Percentiles rank a stretch among this genome's conserved stretches.
Conservation (phyloP, 1,284 basidiomycete species). For the Leccinum pachyderme region DNA sequence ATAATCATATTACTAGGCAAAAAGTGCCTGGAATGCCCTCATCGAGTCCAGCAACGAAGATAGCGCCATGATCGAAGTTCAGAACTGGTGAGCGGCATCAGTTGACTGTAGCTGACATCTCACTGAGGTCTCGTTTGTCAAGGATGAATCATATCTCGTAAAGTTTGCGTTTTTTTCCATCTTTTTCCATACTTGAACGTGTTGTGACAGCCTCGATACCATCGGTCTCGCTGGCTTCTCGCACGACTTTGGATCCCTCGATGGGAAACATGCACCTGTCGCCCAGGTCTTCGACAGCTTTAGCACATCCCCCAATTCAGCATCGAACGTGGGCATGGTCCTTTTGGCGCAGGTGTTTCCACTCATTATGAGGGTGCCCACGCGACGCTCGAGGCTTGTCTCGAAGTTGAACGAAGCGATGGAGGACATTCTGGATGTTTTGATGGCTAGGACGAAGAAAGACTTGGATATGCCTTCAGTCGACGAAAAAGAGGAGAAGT, state of each 20-base stretch:
- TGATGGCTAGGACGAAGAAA: too few species aligned
- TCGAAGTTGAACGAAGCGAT: too few species aligned
- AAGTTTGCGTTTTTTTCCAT: neutral
- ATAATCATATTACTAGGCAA: too few species aligned
- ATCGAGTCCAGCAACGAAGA: slow-evolving; percentile 11
- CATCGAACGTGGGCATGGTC: neutral
- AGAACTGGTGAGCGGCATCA: slow-evolving; percentile 44
- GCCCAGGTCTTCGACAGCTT: slow-evolving; percentile 43
- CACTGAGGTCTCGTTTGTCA: neutral
- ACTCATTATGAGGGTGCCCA: too few species aligned
- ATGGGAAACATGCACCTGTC: slow-evolving; percentile 46
- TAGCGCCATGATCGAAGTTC: slow-evolving; percentile 46
- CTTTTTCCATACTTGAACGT: neutral
- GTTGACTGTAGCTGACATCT: too few species aligned
- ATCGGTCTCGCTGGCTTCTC: slow-evolving; percentile 60
- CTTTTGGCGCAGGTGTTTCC: slow-evolving; percentile 34
- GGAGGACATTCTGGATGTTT: too few species aligned
- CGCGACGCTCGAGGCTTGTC: too few species aligned
- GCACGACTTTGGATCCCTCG: slow-evolving; percentile 54
- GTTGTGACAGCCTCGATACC: slow-evolving; percentile 45
- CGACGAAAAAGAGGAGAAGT: slow-evolving; percentile 35
- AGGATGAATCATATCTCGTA: slow-evolving; percentile 32
- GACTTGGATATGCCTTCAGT: too few species aligned
- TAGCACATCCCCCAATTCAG: slow-evolving; percentile 33
- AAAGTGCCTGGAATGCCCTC: too few species aligned